These are phyloP conservation scores for Exophiala mesophila DNA, from an alignment of 2,329 filamentous ascomycete genomes.

Conservation along the genomic window DNA sequence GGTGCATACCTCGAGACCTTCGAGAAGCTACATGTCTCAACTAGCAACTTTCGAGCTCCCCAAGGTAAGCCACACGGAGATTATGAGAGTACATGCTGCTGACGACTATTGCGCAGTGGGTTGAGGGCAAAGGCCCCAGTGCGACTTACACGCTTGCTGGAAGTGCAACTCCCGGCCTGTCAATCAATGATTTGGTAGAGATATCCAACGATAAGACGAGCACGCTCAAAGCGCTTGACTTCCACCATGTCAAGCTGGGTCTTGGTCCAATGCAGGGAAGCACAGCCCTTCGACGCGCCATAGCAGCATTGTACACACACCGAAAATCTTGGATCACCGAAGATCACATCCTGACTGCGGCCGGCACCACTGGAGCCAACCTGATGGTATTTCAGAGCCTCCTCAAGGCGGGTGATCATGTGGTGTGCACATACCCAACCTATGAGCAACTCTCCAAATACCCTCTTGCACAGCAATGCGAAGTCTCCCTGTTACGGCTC, in stretches of 20 bases:
- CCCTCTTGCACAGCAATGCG: slow-evolving; percentile 67
- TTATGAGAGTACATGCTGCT: too few species aligned
- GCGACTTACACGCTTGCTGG: slow-evolving; percentile 18
- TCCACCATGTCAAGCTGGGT: slow-evolving; percentile 19
- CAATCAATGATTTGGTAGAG: slow-evolving; percentile 60
- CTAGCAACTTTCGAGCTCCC: background rate
- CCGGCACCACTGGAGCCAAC: slow-evolving; percentile 78
- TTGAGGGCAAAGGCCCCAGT: slow-evolving; percentile 9
- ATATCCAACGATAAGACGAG: slow-evolving; percentile 45
- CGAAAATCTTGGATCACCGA: slow-evolving; percentile 29
- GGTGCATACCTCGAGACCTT: too few species aligned
- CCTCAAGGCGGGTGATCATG: slow-evolving; percentile 68
- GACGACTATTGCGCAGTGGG: slow-evolving; percentile 9
- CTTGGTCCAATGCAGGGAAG: slow-evolving; percentile 29
- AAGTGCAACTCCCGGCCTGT: slow-evolving; percentile 50
- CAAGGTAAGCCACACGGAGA: too few species aligned
- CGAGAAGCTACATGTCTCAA: background rate
- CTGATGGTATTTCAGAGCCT: slow-evolving; percentile 70
- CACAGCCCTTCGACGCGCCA: slow-evolving; percentile 25
- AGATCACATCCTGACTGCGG: slow-evolving; percentile 70
- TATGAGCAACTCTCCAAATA: slow-evolving; percentile 80
- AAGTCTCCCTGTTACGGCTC: slow-evolving; percentile 72
- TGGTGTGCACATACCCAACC: slow-evolving; percentile 79
- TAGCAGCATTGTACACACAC: slow-evolving; percentile 28
- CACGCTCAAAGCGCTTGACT: slow-evolving; percentile 21